A percentile compares a stretch with the other conserved stretches of the same genome.
Conservation (phyloP, 257 asterid species). For the Ophiorrhiza pumila region DNA sequence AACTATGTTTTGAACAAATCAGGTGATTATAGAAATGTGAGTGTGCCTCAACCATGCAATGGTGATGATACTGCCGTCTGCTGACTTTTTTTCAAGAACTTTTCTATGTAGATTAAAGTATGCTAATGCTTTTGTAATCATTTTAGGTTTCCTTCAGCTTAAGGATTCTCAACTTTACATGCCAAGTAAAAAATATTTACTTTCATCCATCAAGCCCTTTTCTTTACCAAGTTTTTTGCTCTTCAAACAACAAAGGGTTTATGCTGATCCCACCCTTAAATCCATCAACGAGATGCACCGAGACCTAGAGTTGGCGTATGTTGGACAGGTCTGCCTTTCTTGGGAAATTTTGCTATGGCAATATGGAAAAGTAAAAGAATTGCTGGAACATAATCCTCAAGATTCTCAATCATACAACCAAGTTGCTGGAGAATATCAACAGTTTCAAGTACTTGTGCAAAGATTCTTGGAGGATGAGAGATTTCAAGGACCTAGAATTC, state of each 20-base stretch:
- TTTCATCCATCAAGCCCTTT: slow-evolving; percentile 27
- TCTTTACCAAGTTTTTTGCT: slow-evolving; percentile 38
- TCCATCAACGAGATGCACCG: slow-evolving; percentile 44
- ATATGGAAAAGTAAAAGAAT: slow-evolving; percentile 43
- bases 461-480: slow-evolving; percentile 78
- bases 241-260: slow-evolving; percentile 47
- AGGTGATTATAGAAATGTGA: neutral
- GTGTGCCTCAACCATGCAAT: neutral
- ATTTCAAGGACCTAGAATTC: slow-evolving; percentile 60
- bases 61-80: neutral
- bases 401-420: slow-evolving; percentile 52
- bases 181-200: slow-evolving; percentile 30
- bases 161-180: slow-evolving; percentile 53
- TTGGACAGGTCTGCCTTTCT: slow-evolving; percentile 71
- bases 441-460: slow-evolving; percentile 71
- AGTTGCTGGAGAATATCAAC: slow-evolving; percentile 66
- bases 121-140: slow-evolving; percentile 5
- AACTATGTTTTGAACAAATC: neutral
- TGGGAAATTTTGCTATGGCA: slow-evolving; percentile 81
- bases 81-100: neutral
- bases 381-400: slow-evolving; percentile 36
- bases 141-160: slow-evolving; percentile 63
- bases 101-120: neutral
- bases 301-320: slow-evolving; percentile 65
- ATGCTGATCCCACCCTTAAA: slow-evolving; percentile 62